Base-by-base conservation (phyloP, 495 filamentous ascomycete genomes). In the Penicillium canescens region DNA sequence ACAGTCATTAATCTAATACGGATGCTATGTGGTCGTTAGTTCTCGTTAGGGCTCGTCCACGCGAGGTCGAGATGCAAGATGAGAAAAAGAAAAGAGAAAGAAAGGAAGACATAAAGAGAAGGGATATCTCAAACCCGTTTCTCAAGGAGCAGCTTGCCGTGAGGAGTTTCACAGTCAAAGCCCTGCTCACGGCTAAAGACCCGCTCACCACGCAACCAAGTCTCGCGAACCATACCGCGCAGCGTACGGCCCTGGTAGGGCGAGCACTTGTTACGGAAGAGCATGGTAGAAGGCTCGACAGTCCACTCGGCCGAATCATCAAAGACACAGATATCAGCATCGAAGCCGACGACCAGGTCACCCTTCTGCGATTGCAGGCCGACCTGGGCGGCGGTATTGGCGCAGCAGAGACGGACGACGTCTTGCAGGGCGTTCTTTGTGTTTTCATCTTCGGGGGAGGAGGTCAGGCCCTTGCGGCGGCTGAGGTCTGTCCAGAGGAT, bases 191-290 rank as follows among this genome's bases (percentile, higher is more conserved):
- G 72, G 41, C 82, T 79, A 68, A 87, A 96, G 26, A 98, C 81
- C 66, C 81, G 87, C 56, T 74, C 71, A 1, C 94, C 94, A 33
- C 93, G 77, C 39, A 98, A 64, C 91, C 91, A 98, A 8, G 94
- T 97, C 78, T 96, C 91, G 46, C 75, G 80, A 12, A 97, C 93
- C 56, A 89, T 81, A 0, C 94, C 94, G 50, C 76, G 81, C 65
- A 98, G 83, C 6, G 69, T 81, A 59, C 85, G 86, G 21, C 91
- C 91, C 71, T 97, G 89, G 76, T 96, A 98, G 3, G 94, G 94
- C 21, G 84, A 90, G 75, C 90, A 90, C 70, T 96, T 95, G 68
- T 98, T 98, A 60, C 92, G 84, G 82, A 96, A 98, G 37, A 94
- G 80, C 93, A 98, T 96, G 28, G 76, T 76, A 62, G 70, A 75